Base-by-base conservation (phyloP, 805 yeast genomes). In the Lachancea mirantina region DNA sequence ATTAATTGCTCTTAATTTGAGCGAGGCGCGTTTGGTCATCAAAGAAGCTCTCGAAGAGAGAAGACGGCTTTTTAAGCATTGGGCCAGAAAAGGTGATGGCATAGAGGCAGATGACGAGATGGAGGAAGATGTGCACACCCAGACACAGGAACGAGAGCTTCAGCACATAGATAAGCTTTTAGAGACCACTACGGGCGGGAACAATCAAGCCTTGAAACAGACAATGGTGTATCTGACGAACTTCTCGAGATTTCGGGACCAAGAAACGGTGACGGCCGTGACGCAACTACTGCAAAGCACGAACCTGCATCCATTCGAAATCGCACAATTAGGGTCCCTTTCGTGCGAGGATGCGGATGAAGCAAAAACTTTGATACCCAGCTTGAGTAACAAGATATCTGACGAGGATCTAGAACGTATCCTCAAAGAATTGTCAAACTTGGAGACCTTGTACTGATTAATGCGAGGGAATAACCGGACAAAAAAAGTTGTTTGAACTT, bases 341-440 rank as follows among this genome's bases (percentile, higher is more conserved):
- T 82, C 92, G 19, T 88, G 96, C 61, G 98, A 89, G 52, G 96
- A 89, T 42, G 87, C 94, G 5, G 98, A 84, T 52, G 98, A 92
- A 65, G 97, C 97, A 22, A 84, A 84, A 61, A 84, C 96, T 11
- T 68, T 92, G 50, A 79, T 92, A 38, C 96, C 98, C 28, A 82
- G 95, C 58, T 68, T 92, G 52, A 70, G 74, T 15, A 75, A 71
- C 40, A 88, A 88, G 58, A 85, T 83, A 32, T 73, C 82, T 7
- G 94, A 87, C 44, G 82, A 83, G 26, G 96, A 88, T 52, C 64
- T 92, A 39, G 95, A 87, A 57, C 77, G 84, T 29, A 70, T 89
- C 36, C 67, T 92, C 46, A 94, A 88, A 45, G 96, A 92, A 64
- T 68, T 89, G 52, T 75, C 94, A 45, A 74, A 75, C 49, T 57